Percentiles rank a stretch among this genome's conserved stretches.
These are phyloP conservation scores for Prosopis cineraria DNA, from an alignment of 306 rosid genomes.

Conservation along the genomic window DNA sequence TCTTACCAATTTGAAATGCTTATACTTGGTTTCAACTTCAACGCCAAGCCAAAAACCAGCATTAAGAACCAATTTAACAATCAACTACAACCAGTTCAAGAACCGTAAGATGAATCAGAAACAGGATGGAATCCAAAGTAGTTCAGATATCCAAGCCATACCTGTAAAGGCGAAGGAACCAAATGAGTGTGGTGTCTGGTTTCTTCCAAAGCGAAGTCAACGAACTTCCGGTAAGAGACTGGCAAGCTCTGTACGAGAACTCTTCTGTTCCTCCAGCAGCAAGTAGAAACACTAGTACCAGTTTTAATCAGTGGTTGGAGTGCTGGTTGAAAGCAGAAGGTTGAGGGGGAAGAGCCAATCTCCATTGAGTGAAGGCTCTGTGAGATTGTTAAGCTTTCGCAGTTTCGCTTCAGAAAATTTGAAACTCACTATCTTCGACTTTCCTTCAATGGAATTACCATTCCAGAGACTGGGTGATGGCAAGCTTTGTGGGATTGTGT, in stretches of 20 bases:
- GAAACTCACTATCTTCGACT: not conserved
- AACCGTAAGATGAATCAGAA: conserved; percentile 6
- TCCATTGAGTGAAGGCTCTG: conserved; percentile 27
- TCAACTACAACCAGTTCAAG: not conserved
- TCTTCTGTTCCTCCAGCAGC: conserved; percentile 13
- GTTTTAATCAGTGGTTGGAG: conserved; percentile 10
- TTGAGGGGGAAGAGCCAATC: conserved; percentile 35
- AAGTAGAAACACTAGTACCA: not conserved
- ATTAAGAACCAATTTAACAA: not conserved
- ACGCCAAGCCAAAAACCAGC: not conserved
- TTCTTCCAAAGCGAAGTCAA: conserved; percentile 53
- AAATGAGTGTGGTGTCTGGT: conserved; percentile 40
- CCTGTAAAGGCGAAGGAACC: conserved; percentile 53
- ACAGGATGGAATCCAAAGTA: not conserved
- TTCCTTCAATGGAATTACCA: not conserved
- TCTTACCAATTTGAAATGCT: not conserved
- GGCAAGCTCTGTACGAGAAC: conserved; percentile 15
- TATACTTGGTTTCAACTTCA: not conserved
- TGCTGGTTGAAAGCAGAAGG: conserved; percentile 18
- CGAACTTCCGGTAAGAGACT: conserved; percentile 42
- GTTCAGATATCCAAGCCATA: not conserved
- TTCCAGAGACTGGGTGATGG: not conserved
- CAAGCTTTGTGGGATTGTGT: not conserved
- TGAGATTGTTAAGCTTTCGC: not conserved
- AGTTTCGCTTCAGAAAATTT: not conserved